These are phyloP conservation scores for Peronospora destructor DNA, from an alignment of 352 stramenopile species.

Conservation along the genomic window DNA sequence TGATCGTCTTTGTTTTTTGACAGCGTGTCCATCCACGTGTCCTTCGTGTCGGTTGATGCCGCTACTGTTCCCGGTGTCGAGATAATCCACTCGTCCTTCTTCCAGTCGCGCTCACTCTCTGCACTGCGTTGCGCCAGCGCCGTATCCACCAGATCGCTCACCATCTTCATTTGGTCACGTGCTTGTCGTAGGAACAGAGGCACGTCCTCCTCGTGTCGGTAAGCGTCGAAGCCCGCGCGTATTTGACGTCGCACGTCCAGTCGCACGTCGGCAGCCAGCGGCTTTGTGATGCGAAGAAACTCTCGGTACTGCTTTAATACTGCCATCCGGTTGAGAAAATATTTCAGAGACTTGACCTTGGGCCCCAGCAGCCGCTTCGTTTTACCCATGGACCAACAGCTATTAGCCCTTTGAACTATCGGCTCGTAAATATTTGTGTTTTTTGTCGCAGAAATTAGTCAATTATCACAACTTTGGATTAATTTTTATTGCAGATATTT, in stretches of 20 bases:
- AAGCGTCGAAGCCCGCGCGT: constrained; percentile 48
- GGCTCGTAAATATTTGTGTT: neutral
- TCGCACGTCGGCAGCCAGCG: constrained; percentile 36
- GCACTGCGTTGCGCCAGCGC: constrained; percentile 41
- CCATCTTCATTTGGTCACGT: constrained; percentile 59
- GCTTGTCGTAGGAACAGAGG: constrained; percentile 46
- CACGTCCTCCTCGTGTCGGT: constrained; percentile 47
- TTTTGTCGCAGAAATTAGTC: neutral
- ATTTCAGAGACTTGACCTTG: constrained; percentile 64
- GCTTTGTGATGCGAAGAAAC: constrained; percentile 54
- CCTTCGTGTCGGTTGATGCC: constrained; percentile 2
- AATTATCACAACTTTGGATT: too few relatives aligned
- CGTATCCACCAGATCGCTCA: constrained; percentile 61
- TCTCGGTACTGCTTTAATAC: constrained; percentile 58
- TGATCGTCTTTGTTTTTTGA: constrained; percentile 19
- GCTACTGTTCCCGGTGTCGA: constrained; percentile 1
- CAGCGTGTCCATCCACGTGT: constrained; percentile 36
- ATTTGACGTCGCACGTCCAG: constrained; percentile 58
- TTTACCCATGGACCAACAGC: constrained; percentile 11
- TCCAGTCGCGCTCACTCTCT: constrained; percentile 13
- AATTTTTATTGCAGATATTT: too few relatives aligned
- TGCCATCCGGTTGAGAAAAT: constrained; percentile 60
- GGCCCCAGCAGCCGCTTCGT: constrained; percentile 20
- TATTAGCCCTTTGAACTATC: neutral
- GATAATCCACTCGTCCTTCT: constrained; percentile 19